Conservation (phyloP, 768 basidiomycete genomes). For the Sporobolomyces phaffii region DNA sequence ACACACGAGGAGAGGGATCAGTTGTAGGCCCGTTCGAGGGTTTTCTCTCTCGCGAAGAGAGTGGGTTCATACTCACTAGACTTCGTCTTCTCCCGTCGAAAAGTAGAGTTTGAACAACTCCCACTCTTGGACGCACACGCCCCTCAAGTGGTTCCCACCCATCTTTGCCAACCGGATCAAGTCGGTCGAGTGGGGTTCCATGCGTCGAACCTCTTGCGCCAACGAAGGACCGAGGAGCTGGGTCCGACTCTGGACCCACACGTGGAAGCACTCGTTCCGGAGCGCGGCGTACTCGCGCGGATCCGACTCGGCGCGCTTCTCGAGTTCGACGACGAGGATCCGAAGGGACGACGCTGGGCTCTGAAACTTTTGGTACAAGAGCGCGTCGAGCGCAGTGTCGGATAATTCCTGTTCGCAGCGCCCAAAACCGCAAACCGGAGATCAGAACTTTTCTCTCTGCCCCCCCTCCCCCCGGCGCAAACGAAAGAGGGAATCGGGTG, state of each 20-base stretch:
- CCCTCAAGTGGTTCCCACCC: slow-evolving; percentile 87
- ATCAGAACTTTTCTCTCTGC: too few relatives aligned
- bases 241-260: slow-evolving; percentile 72
- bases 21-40: too few relatives aligned
- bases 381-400: slow-evolving; percentile 69
- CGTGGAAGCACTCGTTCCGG: slow-evolving; percentile 75
- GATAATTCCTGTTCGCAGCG: slow-evolving; percentile 25
- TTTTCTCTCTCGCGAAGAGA: too few relatives aligned
- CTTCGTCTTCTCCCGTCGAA: slow-evolving; percentile 65
- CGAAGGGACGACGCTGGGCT: slow-evolving; percentile 64
- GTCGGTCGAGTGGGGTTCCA: slow-evolving; percentile 72
- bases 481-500: not conserved
- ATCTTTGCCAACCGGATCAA: slow-evolving; percentile 82
- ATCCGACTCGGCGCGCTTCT: slow-evolving; percentile 65
- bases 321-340: slow-evolving; percentile 77
- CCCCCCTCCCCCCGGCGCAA: too few relatives aligned
- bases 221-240: slow-evolving; percentile 66
- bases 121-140: slow-evolving; percentile 85
- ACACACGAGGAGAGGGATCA: not conserved
- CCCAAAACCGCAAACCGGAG: too few relatives aligned
- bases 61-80: slow-evolving; percentile 55
- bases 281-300: slow-evolving; percentile 69
- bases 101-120: slow-evolving; percentile 79
- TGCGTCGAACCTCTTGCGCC: slow-evolving; percentile 69
- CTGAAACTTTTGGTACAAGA: slow-evolving; percentile 83